Base-by-base conservation (phyloP, 768 basidiomycete genomes). In the Psilocybe tampanensis region DNA sequence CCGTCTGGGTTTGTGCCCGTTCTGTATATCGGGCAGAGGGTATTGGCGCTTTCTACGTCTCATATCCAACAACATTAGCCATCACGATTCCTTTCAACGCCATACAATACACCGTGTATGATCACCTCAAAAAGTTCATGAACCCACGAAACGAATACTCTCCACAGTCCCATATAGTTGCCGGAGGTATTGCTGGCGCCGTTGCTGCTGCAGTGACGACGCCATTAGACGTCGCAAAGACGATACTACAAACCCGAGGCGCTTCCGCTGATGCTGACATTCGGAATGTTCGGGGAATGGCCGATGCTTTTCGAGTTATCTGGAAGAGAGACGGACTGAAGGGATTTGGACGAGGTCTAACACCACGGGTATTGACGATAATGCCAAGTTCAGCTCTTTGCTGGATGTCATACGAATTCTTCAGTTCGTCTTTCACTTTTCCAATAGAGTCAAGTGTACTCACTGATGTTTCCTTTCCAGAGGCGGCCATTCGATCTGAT, bases 61-160 rank as follows among this genome's bases (percentile, higher is more conserved):
- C 97, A 4, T 99, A 99, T 74, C 97, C 97, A 19, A 99, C 97
- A 15, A 99, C 97, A 3, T 80, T 99, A 65, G 92, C 86, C 61
- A 98, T 99, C 81, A 89, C 93, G 44, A 91, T 99, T 57, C 97
- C 97, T 2, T 98, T 98, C 79, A 98, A 95, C 64, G 97, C 97
- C 53, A 95, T 95, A 47, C 97, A 99, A 71, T 98, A 93, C 76
- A 92, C 94, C 8, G 92, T 94, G 8, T 99, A 99, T 76, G 97
- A 98, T 72, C 90, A 92, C 68, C 70, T 95, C 59, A 98, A 98
- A 76, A 80, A 78, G 54, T 70, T 91, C 52, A 75, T 96, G 70
- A 99, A 98, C 72, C 93, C 97, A 7, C 74, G 80, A 34, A 87
- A 89, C 44, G 81, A 84, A 49, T 99, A 99, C 73, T 95, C 94